Conservation (phyloP, 805 yeast genomes). For the Cyberlindnera mrakii region DNA sequence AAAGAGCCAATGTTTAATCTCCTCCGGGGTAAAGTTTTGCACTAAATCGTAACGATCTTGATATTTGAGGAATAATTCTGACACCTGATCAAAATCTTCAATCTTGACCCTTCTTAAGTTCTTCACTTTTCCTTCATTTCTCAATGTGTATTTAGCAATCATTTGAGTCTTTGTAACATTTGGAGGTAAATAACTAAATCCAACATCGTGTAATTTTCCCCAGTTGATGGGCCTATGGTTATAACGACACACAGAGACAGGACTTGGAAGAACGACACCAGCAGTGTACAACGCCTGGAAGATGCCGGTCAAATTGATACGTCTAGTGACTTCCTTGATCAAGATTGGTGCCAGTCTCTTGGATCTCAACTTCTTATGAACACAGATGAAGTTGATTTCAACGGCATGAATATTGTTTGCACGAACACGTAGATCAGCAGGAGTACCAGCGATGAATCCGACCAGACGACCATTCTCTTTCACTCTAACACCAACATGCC, state of each 20-base stretch:
- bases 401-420: slow-evolving; percentile 53
- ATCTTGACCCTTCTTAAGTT: slow-evolving; percentile 48
- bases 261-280: slow-evolving; percentile 89
- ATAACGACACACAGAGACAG: slow-evolving; percentile 81
- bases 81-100: slow-evolving; percentile 62
- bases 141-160: slow-evolving; percentile 62
- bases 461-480: slow-evolving; percentile 69
- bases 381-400: slow-evolving; percentile 90
- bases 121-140: slow-evolving; percentile 41
- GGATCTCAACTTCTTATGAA: slow-evolving; percentile 89
- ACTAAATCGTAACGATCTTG: slow-evolving; percentile 66
- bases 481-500: slow-evolving; percentile 94
- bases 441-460: slow-evolving; percentile 90
- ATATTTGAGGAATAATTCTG: slow-evolving; percentile 51
- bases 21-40: slow-evolving; percentile 64
- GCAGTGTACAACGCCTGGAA: slow-evolving; percentile 98
- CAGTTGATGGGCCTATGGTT: slow-evolving; percentile 93
- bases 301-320: slow-evolving; percentile 76
- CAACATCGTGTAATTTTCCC: slow-evolving; percentile 84
- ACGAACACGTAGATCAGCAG: slow-evolving; percentile 60
- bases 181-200: slow-evolving; percentile 76
- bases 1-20: slow-evolving; percentile 76
- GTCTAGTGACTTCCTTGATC: slow-evolving; percentile 88
- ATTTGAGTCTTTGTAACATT: slow-evolving; percentile 62
- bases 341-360: slow-evolving; percentile 92